Evolutionary conservation across 768 basidiomycete genomes (phyloP), one percentile per base, ranked within the genome.

Genomic region (Ramaria sp.): DNA sequence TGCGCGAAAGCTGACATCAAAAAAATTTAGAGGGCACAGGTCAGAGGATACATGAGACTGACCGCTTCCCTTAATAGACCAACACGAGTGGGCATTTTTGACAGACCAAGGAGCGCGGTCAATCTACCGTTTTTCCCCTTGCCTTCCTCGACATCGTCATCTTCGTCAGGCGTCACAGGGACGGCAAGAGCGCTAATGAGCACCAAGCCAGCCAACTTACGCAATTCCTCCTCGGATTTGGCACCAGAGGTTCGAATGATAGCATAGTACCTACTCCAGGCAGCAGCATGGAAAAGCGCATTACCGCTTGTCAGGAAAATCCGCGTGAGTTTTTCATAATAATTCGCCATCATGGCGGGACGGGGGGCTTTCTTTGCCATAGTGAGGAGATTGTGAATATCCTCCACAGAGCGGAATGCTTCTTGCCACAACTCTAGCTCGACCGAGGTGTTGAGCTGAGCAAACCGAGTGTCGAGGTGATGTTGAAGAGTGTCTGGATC

Each of bases 351-450:
- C 92, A 97, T 95, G 12, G 85, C 79, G 0, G 91, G 91, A 34
- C 91, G 84, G 1, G 92, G 91, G 0, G 90, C 83, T 71, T 93
- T 95, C 70, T 95, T 95, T 30, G 88, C 87, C 81, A 91, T 84
- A 11, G 85, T 89, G 62, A 99, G 82, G 37, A 98, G 79, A 64
- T 93, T 92, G 74, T 98, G 95, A 39, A 97, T 89, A 69, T 99
- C 95, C 70, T 99, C 95, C 59, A 97, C 92, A 42, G 91, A 92
- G 59, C 95, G 88, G 80, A 97, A 99, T 10, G 92, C 95, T 66
- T 97, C 95, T 66, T 97, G 94, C 95, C 95, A 99, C 27, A 99
- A 79, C 72, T 99, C 95, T 61, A 99, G 84, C 69, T 98, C 93
- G 63, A 98, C 93, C 1, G 93, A 93, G 19, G 92, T 89, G 65